Evolutionary conservation across 2,329 filamentous ascomycete genomes (phyloP).

Genomic region (Trichophyton rubrum): DNA sequence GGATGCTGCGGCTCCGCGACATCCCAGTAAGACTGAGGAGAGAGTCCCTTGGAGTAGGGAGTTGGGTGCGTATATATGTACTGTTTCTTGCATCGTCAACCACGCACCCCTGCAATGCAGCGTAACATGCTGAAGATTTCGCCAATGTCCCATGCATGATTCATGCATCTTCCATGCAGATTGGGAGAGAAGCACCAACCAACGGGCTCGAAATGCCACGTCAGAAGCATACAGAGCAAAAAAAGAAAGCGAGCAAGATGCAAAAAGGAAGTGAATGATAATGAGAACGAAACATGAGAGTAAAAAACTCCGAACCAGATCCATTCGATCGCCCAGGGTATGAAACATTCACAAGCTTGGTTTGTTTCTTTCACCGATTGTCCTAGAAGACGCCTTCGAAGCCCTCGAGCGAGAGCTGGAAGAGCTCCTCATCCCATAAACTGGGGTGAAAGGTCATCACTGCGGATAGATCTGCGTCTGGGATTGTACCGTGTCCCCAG

Average conservation of each 20-base stretch:
- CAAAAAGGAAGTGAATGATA: not conserved
- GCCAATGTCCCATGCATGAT: not conserved
- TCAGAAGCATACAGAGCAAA: not conserved
- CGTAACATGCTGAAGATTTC: not conserved
- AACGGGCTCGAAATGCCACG: not conserved
- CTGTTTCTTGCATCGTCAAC: not conserved
- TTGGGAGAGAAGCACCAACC: not conserved
- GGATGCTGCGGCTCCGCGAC: not conserved
- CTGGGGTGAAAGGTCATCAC: conserved; percentile 9
- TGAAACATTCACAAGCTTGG: not conserved
- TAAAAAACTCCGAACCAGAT: not conserved
- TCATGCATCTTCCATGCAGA: not conserved
- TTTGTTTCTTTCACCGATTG: not conserved
- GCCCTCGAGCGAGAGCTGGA: not conserved
- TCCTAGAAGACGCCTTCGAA: not conserved
- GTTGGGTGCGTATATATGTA: not conserved
- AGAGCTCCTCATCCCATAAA: conserved; percentile 12
- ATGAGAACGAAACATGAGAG: not conserved
- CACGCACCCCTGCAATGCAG: not conserved
- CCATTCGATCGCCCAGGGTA: not conserved
- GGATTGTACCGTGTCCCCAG: conserved; percentile 5
- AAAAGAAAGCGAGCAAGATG: not conserved
- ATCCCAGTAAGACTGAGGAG: not conserved
- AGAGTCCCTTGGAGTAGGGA: not conserved
- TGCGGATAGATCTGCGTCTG: conserved; percentile 6